Base-by-base conservation (phyloP, 148 eudicot species). In the Talinum fruticosum region DNA sequence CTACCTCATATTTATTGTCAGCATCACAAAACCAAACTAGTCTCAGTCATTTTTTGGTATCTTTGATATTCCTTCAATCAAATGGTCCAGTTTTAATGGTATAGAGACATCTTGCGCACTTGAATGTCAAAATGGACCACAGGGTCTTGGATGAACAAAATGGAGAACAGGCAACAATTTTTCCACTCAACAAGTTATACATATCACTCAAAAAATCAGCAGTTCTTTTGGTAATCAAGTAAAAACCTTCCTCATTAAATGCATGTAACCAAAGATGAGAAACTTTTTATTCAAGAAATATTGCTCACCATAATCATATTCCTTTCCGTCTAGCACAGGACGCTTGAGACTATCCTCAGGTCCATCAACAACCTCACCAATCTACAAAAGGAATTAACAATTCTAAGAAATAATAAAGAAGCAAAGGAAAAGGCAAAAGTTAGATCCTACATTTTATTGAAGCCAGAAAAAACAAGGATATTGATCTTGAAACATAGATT, bases 321-420 rank as follows among this genome's bases (percentile, higher is more conserved):
- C 90, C 26, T 78, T 66, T 83, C 97, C 99, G 83, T 88, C 90
- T 82, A 83, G 87, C 76, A 86, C 75, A 82, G 97, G 87, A 69
- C 90, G 93, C 59, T 84, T 88, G 79, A 84, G 78, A 82, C 84
- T 80, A 84, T 93, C 97, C 79, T 87, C 93, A 74, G 99, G 97
- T 75, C 97, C 97, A 91, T 96, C 99, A 80, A 93, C 94, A 82
- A 96, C 99, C 88, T 91, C 99, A 32, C 97, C 97, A 68, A 96
- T 93, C 99, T 96, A 70, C 73, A 29, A 35, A 18, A 61, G 35
- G 72, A 28, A 32, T 62, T 13, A 54, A 12, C 10, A 16, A 66
- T 38, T 59, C 59, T 30, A 37, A 67, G 24, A 76, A 23, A 68
- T 3, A 59, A 68, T 32, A 26, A 62, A 62, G 30, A 57, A 75